Conservation (phyloP, 2,329 filamentous ascomycete genomes). For the Chrysoporthe austroafricana region DNA sequence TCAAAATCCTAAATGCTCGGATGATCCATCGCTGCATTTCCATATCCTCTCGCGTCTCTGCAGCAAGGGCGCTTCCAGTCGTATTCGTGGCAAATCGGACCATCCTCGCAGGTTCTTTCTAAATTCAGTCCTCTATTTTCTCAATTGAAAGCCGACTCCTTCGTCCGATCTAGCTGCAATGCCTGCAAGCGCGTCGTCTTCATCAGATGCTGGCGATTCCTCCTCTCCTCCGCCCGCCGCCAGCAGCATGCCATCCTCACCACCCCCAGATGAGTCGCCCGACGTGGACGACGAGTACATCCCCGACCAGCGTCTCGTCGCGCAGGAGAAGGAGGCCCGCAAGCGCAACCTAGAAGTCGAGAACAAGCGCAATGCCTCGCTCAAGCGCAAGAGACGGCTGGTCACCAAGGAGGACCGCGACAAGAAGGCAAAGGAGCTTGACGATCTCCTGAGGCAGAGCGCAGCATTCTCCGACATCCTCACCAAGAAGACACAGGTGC, state of each 20-base stretch:
- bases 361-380: slow-evolving; percentile 45
- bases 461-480: slow-evolving; percentile 65
- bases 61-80: neutral
- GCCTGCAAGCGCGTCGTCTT: slow-evolving; percentile 15
- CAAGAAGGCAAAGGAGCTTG: slow-evolving; percentile 61
- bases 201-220: slow-evolving; percentile 2
- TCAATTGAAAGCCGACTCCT: neutral
- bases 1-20: neutral
- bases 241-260: slow-evolving; percentile 45
- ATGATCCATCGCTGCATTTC: neutral
- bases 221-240: neutral
- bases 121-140: neutral
- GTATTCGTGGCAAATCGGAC: slow-evolving; percentile 10
- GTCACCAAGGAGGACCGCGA: slow-evolving; percentile 59
- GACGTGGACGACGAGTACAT: slow-evolving; percentile 34
- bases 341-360: slow-evolving; percentile 53
- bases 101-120: neutral
- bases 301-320: slow-evolving; percentile 36
- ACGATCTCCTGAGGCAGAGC: slow-evolving; percentile 62
- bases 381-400: slow-evolving; percentile 52
- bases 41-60: neutral
- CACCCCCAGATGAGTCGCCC: slow-evolving; percentile 35
- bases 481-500: slow-evolving; percentile 64
- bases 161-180: neutral
- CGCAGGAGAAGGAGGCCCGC: slow-evolving; percentile 51